Evolutionary conservation across 306 rosid genomes (phyloP), one percentile per base, ranked within the genome.

Genomic region (Vicia sativa): DNA sequence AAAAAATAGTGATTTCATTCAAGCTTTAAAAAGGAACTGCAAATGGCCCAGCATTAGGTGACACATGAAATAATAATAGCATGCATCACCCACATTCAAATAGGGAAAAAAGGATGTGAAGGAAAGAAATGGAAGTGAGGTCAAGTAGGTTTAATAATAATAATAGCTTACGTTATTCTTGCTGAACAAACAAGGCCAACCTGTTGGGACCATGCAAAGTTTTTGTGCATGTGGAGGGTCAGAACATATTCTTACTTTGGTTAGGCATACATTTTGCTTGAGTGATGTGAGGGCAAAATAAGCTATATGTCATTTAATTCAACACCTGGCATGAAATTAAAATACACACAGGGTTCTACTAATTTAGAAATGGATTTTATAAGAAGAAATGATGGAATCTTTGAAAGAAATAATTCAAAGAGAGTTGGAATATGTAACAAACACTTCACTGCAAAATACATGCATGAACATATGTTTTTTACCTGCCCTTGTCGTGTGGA

Each of bases 161-260:
- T 16, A 16, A 18, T 49, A 49, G 19, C 55, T 25, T 49, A 49
- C 16, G 5, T 49, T 25, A 4, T 49, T 25, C 28, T 49, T 49
- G 56, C 18, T 19, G 57, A 45, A 16, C 19, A 50, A 50, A 52
- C 58, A 52, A 52, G 58, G 58, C n/a, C 58, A 52, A 29, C n/a
- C 58, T 21, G 59, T 23, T 53, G 59, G 59, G 59, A 53, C 59
- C 59, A 53, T 53, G 59, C 34, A 23, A 25, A 23, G 35, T 11
- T 23, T 53, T 21, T 53, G 34, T 2, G 16, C 59, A 53, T 53
- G 59, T 53, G 59, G 15, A 23, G 35, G 23, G 59, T 25, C 35
- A 53, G 9, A 53, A 12, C 35, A 23, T 53, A 53, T 53, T 25
- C 35, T 53, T 53, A 11, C 34, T 53, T 23, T 53, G 31, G 9